Evolutionary conservation across 441 rosid species (phyloP).

Genomic region (Brassica balearica): DNA sequence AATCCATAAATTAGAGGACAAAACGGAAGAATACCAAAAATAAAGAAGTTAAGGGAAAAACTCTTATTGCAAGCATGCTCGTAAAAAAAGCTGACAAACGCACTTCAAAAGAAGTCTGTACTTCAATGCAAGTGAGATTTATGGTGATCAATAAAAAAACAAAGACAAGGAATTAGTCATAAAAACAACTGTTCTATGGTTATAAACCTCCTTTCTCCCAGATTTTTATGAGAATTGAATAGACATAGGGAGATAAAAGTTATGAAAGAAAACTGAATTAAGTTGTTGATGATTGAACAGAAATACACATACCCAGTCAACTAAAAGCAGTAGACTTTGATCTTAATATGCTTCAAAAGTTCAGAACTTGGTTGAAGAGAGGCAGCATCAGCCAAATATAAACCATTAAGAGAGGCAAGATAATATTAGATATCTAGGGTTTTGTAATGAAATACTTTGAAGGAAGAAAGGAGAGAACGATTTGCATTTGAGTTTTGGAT

Average conservation of each 20-base stretch:
- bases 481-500: constrained; percentile 55
- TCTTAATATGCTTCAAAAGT: constrained; percentile 44
- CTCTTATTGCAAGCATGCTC: constrained; percentile 41
- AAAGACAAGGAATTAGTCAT: constrained; percentile 37
- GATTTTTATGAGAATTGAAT: constrained; percentile 9
- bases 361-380: constrained; percentile 29
- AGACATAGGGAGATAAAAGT: constrained; percentile 20
- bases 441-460: constrained; percentile 30
- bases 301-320: constrained; percentile 34
- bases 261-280: constrained; percentile 21
- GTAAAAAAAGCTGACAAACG: constrained; percentile 37
- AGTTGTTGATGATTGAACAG: constrained; percentile 11
- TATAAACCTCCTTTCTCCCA: neutral
- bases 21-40: constrained; percentile 36
- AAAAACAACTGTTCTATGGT: constrained; percentile 30
- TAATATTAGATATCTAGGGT: constrained; percentile 21
- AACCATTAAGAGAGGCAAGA: constrained; percentile 25
- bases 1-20: constrained; percentile 39
- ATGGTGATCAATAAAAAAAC: constrained; percentile 22
- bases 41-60: neutral
- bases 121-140: constrained; percentile 33
- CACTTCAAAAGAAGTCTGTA: constrained; percentile 40
- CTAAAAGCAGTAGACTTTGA: constrained; percentile 28
- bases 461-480: constrained; percentile 44
- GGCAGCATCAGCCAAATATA: constrained; percentile 26